Evolutionary conservation across 192 early-diverging fungal species (phyloP).

Genomic region (Entomortierella lignicola): DNA sequence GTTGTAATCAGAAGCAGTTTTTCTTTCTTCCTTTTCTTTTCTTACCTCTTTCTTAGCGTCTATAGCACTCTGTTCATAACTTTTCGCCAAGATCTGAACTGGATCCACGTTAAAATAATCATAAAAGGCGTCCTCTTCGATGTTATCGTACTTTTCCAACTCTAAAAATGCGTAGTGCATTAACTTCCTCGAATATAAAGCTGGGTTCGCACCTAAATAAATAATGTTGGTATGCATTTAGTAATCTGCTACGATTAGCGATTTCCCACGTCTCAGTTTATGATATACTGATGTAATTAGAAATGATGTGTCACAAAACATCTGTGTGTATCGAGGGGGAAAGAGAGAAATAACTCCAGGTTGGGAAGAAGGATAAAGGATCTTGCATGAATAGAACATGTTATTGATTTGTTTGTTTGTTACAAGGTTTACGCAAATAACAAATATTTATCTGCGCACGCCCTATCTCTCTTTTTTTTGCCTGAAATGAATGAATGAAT

Average conservation of each 20-base stretch:
- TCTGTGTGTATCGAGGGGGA: background rate
- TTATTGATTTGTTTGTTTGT: background rate
- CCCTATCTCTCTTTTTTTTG: background rate
- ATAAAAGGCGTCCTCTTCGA: conserved; percentile 80
- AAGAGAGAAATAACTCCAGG: background rate
- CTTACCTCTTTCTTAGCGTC: conserved; percentile 78
- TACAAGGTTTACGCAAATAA: too few relatives aligned
- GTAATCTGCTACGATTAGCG: too few relatives aligned
- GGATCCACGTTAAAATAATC: conserved; percentile 86
- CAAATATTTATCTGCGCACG: conserved; percentile 1
- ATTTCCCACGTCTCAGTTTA: too few relatives aligned
- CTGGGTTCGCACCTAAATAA: conserved; percentile 83
- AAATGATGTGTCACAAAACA: background rate
- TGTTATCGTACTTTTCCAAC: conserved; percentile 87
- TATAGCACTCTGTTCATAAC: conserved; percentile 78
- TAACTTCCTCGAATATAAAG: conserved; percentile 89
- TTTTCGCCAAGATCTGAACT: conserved; percentile 81
- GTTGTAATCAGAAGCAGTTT: background rate
- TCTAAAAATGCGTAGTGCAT: conserved; percentile 94
- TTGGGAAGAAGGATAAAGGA: background rate
- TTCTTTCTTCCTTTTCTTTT: background rate
- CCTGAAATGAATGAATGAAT: too few relatives aligned
- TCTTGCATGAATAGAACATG: background rate
- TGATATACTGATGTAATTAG: too few relatives aligned
- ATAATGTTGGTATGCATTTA: background rate